Evolutionary conservation across 2,329 filamentous ascomycete genomes (phyloP), one percentile per base, ranked within the genome.

Genomic region (Niveomyces coronatus): DNA sequence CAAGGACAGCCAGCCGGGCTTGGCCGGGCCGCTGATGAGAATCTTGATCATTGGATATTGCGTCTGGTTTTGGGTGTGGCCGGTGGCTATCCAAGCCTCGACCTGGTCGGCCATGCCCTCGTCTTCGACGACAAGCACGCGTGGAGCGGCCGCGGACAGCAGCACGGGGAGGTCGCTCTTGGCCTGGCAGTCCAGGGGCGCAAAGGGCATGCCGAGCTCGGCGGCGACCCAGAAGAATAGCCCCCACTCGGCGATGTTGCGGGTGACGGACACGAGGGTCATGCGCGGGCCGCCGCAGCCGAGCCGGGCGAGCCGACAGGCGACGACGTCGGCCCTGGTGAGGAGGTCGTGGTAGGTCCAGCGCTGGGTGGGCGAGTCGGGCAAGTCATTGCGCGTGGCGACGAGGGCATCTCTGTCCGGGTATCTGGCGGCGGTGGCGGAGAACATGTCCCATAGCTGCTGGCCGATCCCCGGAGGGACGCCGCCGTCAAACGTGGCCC

Each of bases 191-290:
- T 63, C 58, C 13, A 63, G 41, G 7, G 60, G 59, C 13, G 54
- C 49, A 45, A 62, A 61, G 1, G 46, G 33, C 47, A 59, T 53
- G 4, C 48, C 50, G 10, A 63, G 49, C 42, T 49, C 59, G 16
- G 54, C 53, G 1, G 56, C 48, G 3, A 52, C 50, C 61, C 61
- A 63, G 39, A 62, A 56, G 28, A 56, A 51, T 20, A 63, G 46
- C 0, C 44, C 55, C 58, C 59, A 63, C 53, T 64, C 60, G 4
- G 55, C 57, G 32, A 56, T 58, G 41, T 62, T 63, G 35, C 54
- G 48, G 31, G 62, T 46, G 7, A 61, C 40, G 1, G 50, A 53
- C 16, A 48, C 53, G 5, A 63, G 44, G 10, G 48, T 48, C 49
- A 51, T 58, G 4, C 54, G 52, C 5, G 46, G 44, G 16, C 46